Evolutionary conservation across 495 filamentous ascomycete species (phyloP).

Genomic region (Hyaloscypha finlandica): DNA sequence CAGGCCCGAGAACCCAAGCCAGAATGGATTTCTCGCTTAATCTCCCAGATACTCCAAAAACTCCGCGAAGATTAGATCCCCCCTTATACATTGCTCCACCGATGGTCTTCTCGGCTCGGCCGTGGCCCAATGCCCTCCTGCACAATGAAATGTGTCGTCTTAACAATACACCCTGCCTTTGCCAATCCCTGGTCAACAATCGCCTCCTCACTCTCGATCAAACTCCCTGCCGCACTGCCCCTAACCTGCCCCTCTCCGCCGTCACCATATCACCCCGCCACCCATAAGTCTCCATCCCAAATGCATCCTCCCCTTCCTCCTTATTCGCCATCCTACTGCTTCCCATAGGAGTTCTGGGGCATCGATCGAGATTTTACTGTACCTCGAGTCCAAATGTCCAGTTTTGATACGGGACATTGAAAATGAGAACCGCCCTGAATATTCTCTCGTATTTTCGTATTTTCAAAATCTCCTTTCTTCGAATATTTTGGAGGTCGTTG

Average conservation of each 20-base stretch:
- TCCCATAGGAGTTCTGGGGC: background rate
- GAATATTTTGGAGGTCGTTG: too few relatives aligned
- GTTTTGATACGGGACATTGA: too few relatives aligned
- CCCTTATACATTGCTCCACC: slow-evolving; percentile 6
- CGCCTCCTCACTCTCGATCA: slow-evolving; percentile 1
- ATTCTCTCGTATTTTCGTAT: too few relatives aligned
- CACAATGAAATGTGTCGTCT: slow-evolving; percentile 12
- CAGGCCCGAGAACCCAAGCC: too few relatives aligned
- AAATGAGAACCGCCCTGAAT: too few relatives aligned
- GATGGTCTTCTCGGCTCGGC: background rate
- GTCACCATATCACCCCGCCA: background rate
- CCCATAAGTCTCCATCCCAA: slow-evolving; percentile 7
- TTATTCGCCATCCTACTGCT: background rate
- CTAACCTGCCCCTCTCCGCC: background rate
- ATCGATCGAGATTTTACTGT: background rate
- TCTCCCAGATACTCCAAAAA: too few relatives aligned
- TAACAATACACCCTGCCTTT: background rate
- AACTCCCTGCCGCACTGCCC: background rate
- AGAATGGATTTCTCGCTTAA: too few relatives aligned
- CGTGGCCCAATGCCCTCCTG: background rate
- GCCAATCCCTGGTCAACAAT: background rate
- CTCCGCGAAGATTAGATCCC: background rate
- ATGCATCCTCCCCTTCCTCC: background rate
- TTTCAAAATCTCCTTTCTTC: too few relatives aligned
- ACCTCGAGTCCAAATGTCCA: too few relatives aligned